Evolutionary conservation across 805 yeast species (phyloP).

Genomic region (Schwanniomyces pseudopolymorphus): DNA sequence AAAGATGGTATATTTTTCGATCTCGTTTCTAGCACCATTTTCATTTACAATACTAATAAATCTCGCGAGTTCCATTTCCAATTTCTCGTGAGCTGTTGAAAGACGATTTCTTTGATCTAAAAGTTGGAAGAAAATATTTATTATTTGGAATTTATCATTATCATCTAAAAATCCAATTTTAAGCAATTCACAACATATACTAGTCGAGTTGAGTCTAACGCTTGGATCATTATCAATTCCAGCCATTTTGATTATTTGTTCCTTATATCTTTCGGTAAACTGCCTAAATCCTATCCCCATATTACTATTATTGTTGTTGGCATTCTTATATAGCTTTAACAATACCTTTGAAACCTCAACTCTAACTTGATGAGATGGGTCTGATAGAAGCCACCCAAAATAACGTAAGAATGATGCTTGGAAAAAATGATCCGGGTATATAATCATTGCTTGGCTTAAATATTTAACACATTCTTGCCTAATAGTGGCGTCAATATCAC

Average conservation of each 20-base stretch:
- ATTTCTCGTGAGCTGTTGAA: conserved; percentile 19
- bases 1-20: conserved; percentile 32
- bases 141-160: conserved; percentile 43
- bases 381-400: conserved; percentile 85
- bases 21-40: conserved; percentile 35
- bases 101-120: conserved; percentile 13
- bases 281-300: conserved; percentile 67
- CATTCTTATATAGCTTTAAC: conserved; percentile 44
- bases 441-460: conserved; percentile 71
- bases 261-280: conserved; percentile 72
- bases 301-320: conserved; percentile 11
- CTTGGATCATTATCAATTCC: conserved; percentile 43
- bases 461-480: conserved; percentile 66
- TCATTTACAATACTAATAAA: conserved; percentile 48
- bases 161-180: conserved; percentile 65
- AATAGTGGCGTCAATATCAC: conserved; percentile 73
- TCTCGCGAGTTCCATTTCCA: conserved; percentile 50
- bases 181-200: conserved; percentile 56
- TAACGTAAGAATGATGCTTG: conserved; percentile 70
- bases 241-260: conserved; percentile 61
- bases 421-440: conserved; percentile 67
- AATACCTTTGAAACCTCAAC: conserved; percentile 61
- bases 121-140: conserved; percentile 21
- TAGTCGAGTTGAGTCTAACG: conserved; percentile 50
- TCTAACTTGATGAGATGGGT: conserved; percentile 59